These are phyloP conservation scores for Raphanus raphanistrum DNA, from an alignment of 345 rosid species.

Conservation along the genomic window DNA sequence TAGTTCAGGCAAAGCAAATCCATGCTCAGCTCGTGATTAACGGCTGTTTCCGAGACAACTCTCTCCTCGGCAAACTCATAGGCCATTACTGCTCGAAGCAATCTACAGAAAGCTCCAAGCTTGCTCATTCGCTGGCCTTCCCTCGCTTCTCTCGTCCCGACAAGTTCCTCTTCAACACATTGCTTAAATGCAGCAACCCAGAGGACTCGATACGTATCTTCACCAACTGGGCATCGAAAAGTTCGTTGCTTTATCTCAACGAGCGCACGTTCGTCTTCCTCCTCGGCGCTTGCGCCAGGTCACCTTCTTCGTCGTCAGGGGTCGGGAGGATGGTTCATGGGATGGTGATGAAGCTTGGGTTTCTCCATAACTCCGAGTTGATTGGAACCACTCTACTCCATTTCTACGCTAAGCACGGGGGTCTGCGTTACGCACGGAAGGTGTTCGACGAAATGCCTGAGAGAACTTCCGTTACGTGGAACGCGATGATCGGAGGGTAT, in stretches of 20 bases:
- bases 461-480: slow-evolving; percentile 58
- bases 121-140: slow-evolving; percentile 42
- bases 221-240: slow-evolving; percentile 45
- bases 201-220: slow-evolving; percentile 48
- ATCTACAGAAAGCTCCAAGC: slow-evolving; percentile 40
- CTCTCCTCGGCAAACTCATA: slow-evolving; percentile 47
- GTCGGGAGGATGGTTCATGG: slow-evolving; percentile 39
- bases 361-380: slow-evolving; percentile 37
- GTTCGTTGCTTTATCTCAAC: slow-evolving; percentile 35
- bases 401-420: slow-evolving; percentile 50
- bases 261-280: slow-evolving; percentile 52
- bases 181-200: slow-evolving; percentile 56
- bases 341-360: slow-evolving; percentile 41
- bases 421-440: slow-evolving; percentile 44
- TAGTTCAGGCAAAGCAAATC: slow-evolving; percentile 47
- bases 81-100: slow-evolving; percentile 45
- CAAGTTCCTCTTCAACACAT: slow-evolving; percentile 64
- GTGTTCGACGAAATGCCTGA: slow-evolving; percentile 68
- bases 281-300: slow-evolving; percentile 67
- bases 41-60: slow-evolving; percentile 38
- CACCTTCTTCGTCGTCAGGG: slow-evolving; percentile 40
- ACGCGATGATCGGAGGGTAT: slow-evolving; percentile 60
- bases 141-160: slow-evolving; percentile 39
- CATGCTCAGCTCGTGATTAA: slow-evolving; percentile 55
- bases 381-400: slow-evolving; percentile 56